These are phyloP conservation scores for Diplogelasinospora grovesii DNA, from an alignment of 495 filamentous ascomycete genomes.

Conservation along the genomic window DNA sequence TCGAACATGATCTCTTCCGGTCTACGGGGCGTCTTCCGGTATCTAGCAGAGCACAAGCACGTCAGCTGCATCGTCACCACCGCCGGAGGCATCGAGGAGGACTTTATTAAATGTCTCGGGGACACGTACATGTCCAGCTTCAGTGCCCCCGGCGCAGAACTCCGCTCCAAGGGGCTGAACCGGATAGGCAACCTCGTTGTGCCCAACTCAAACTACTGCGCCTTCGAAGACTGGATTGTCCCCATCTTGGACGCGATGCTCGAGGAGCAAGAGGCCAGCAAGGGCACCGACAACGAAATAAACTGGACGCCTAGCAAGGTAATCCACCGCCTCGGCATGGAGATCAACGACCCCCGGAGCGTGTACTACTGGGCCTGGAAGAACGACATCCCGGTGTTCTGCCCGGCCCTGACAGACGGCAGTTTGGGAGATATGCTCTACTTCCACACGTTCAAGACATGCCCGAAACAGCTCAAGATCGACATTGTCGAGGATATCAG, in stretches of 20 bases:
- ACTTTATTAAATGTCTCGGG: slow-evolving; percentile 94
- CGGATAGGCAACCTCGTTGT: slow-evolving; percentile 95
- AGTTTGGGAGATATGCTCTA: slow-evolving; percentile 95
- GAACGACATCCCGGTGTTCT: slow-evolving; percentile 94
- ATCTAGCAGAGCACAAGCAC: slow-evolving; percentile 84
- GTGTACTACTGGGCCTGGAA: slow-evolving; percentile 93
- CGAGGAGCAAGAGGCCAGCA: slow-evolving; percentile 77
- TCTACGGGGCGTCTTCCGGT: slow-evolving; percentile 82
- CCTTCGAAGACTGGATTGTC: slow-evolving; percentile 94
- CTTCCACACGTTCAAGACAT: slow-evolving; percentile 87
- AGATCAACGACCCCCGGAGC: slow-evolving; percentile 83
- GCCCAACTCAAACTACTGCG: slow-evolving; percentile 93
- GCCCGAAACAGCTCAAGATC: slow-evolving; percentile 67
- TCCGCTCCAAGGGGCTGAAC: slow-evolving; percentile 81
- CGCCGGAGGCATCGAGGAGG: slow-evolving; percentile 95
- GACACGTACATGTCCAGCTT: slow-evolving; percentile 90
- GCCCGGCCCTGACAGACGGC: slow-evolving; percentile 90
- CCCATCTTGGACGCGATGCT: slow-evolving; percentile 89
- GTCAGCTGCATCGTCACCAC: slow-evolving; percentile 90
- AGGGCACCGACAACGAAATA: slow-evolving; percentile 60
- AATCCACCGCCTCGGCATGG: slow-evolving; percentile 76
- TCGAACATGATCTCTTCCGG: slow-evolving; percentile 96
- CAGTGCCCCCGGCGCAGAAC: slow-evolving; percentile 59
- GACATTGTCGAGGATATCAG: slow-evolving; percentile 90
- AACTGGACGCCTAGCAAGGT: slow-evolving; percentile 89